Evolutionary conservation across 2,329 filamentous ascomycete species (phyloP).

Genomic region (Colletotrichum tropicale): DNA sequence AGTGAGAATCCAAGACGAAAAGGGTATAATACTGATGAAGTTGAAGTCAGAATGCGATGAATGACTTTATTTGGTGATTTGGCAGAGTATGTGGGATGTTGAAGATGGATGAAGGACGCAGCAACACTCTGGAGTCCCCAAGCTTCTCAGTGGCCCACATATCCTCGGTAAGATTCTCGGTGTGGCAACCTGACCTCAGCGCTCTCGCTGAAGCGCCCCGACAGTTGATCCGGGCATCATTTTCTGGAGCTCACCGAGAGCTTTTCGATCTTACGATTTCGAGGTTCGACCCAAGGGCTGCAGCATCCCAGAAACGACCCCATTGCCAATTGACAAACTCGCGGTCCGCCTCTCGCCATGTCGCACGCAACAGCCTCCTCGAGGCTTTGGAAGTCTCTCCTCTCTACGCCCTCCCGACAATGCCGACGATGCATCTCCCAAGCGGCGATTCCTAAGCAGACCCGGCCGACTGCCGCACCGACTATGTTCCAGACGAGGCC

Average conservation of each 20-base stretch:
- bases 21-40: neutral
- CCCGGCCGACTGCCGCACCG: constrained; percentile 36
- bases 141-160: neutral
- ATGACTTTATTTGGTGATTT: neutral
- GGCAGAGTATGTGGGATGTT: neutral
- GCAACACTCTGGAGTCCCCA: neutral
- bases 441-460: constrained; percentile 36
- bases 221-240: constrained; percentile 1
- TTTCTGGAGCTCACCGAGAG: constrained; percentile 6
- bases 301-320: neutral
- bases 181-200: neutral
- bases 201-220: neutral
- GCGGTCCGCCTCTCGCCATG: constrained; percentile 33
- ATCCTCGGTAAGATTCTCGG: constrained; percentile 2
- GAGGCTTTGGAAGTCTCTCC: constrained; percentile 37
- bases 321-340: neutral
- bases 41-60: neutral
- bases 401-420: constrained; percentile 35
- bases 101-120: neutral
- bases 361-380: constrained; percentile 39
- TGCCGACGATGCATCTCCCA: constrained; percentile 48
- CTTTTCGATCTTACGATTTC: constrained; percentile 10
- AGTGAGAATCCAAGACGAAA: neutral
- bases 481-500: constrained; percentile 35
- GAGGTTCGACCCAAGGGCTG: neutral